Conservation (phyloP, 2,329 filamentous ascomycete genomes). For the Cladobotryum protrusum region DNA sequence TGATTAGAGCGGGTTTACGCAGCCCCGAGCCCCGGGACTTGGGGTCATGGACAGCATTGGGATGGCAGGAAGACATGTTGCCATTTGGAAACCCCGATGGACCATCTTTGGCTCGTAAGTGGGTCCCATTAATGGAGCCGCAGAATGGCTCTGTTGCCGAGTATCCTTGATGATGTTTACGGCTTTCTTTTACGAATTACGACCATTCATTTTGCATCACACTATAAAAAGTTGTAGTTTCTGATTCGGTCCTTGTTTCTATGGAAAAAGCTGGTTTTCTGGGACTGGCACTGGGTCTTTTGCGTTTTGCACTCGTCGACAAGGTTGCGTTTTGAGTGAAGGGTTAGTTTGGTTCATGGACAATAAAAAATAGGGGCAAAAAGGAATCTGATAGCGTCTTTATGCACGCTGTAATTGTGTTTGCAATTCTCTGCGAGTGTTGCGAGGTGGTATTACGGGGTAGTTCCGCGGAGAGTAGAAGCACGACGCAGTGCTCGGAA, state of each 20-base stretch:
- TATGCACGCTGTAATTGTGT: neutral
- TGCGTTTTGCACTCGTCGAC: neutral
- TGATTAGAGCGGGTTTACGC: conserved; percentile 31
- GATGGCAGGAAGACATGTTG: conserved; percentile 42
- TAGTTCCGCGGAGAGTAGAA: neutral
- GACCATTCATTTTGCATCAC: conserved; percentile 16
- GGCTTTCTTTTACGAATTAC: conserved; percentile 14
- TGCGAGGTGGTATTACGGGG: neutral
- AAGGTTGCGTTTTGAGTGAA: neutral
- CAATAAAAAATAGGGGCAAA: neutral
- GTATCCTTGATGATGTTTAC: conserved; percentile 24
- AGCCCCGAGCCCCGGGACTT: conserved; percentile 33
- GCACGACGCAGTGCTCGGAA: neutral
- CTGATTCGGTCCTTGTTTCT: neutral
- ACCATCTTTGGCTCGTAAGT: conserved; percentile 38
- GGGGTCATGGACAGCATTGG: conserved; percentile 41
- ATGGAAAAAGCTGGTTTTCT: neutral
- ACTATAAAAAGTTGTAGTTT: conserved; percentile 12
- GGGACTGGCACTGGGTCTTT: neutral
- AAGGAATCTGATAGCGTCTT: neutral
- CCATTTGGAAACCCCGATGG: conserved; percentile 33
- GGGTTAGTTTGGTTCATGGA: neutral
- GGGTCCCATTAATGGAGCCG: conserved; percentile 32
- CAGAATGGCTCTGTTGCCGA: conserved; percentile 20
- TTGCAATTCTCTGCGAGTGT: neutral